Conservation (phyloP, 805 yeast species). For the Yamadazyma tumulicola region DNA sequence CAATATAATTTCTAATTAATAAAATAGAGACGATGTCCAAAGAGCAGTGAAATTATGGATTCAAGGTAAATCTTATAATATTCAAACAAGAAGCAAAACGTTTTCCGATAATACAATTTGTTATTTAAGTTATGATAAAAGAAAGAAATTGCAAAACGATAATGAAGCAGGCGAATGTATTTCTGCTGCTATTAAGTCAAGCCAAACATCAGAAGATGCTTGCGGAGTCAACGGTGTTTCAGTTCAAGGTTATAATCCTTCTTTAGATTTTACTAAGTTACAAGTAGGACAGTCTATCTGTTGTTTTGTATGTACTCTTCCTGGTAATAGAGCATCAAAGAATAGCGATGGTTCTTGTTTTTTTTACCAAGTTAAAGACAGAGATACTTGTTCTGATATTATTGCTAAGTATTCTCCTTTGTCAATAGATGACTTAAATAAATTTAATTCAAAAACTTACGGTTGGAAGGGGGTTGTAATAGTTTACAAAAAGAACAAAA, state of each 20-base stretch:
- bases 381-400: slow-evolving; percentile 14
- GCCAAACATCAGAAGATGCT: background rate
- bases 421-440: slow-evolving; percentile 6
- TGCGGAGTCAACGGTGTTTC: slow-evolving; percentile 11
- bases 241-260: slow-evolving; percentile 10
- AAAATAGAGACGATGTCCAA: slow-evolving; percentile 10
- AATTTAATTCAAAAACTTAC: slow-evolving; percentile 13
- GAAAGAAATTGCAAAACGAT: slow-evolving; percentile 9
- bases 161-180: slow-evolving; percentile 11
- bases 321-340: slow-evolving; percentile 8
- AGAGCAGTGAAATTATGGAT: slow-evolving; percentile 14
- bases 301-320: slow-evolving; percentile 7
- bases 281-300: slow-evolving; percentile 12
- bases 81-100: slow-evolving; percentile 9
- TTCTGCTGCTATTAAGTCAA: slow-evolving; percentile 3
- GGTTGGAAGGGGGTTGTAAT: slow-evolving; percentile 16
- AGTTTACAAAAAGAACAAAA: slow-evolving; percentile 6
- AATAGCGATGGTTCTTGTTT: slow-evolving; percentile 17
- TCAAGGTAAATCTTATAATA: slow-evolving; percentile 8
- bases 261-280: slow-evolving; percentile 7
- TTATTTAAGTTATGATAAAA: slow-evolving; percentile 9
- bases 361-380: slow-evolving; percentile 9
- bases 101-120: slow-evolving; percentile 6
- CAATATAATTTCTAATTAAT: too few species aligned
- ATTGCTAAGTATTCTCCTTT: slow-evolving; percentile 10